A percentile compares a stretch with the other conserved stretches of the same genome.
Conservation (phyloP, 768 basidiomycete species). For the Dacryopinax spathularia region DNA sequence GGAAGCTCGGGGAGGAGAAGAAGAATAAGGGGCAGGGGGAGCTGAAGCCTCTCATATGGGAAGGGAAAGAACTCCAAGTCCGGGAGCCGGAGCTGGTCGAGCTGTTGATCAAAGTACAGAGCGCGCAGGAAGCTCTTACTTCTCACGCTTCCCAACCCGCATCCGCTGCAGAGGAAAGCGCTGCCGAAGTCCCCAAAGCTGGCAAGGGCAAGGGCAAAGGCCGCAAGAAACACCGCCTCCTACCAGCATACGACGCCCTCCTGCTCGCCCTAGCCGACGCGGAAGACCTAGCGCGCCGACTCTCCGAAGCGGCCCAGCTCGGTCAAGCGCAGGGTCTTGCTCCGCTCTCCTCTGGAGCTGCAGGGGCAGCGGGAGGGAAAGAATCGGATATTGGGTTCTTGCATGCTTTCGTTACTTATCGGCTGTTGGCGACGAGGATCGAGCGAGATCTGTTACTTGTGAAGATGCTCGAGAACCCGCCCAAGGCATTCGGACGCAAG, state of each 20-base stretch:
- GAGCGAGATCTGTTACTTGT: constrained; percentile 77
- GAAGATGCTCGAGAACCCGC: constrained; percentile 41
- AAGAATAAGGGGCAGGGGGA: constrained; percentile 24
- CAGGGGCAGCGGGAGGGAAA: neutral
- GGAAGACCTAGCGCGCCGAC: constrained; percentile 65
- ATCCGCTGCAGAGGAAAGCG: constrained; percentile 21
- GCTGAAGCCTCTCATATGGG: constrained; percentile 56
- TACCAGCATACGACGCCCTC: constrained; percentile 78
- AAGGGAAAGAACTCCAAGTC: constrained; percentile 67
- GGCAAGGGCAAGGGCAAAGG: constrained; percentile 12
- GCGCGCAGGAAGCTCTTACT: constrained; percentile 49
- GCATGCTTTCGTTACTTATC: constrained; percentile 75
- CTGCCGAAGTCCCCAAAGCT: constrained; percentile 23
- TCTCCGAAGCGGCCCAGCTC: constrained; percentile 77
- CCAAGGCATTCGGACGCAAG: constrained; percentile 21
- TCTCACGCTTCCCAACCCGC: constrained; percentile 22
- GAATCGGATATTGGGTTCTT: constrained; percentile 57
- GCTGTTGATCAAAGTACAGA: constrained; percentile 68
- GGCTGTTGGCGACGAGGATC: constrained; percentile 73
- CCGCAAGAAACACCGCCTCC: constrained; percentile 35
- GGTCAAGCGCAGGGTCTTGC: constrained; percentile 8
- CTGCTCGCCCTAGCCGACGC: constrained; percentile 78
- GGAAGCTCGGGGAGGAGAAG: constrained; percentile 30
- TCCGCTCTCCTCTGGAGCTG: constrained; percentile 5
- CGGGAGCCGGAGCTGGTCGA: constrained; percentile 85